A percentile compares a stretch with the other conserved stretches of the same genome.
These are phyloP conservation scores for Phytophthora hibernalis DNA, from an alignment of 352 stramenopile genomes.

Conservation along the genomic window DNA sequence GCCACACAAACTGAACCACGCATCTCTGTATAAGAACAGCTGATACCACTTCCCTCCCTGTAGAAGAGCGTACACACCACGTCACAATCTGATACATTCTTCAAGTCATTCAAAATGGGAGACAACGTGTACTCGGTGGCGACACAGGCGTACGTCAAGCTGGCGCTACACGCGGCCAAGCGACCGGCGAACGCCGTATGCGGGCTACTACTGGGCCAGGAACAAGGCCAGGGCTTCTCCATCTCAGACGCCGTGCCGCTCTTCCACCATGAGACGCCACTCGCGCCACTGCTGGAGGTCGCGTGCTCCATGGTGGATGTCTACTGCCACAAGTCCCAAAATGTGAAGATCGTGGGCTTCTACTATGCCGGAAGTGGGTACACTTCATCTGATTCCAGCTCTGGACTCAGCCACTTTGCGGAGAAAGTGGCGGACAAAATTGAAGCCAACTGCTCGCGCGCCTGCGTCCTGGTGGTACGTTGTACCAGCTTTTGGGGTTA, in stretches of 20 bases:
- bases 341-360: conserved; percentile 70
- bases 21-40: conserved; percentile 31
- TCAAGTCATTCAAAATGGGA: conserved; percentile 41
- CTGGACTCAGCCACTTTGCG: conserved; percentile 55
- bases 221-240: conserved; percentile 51
- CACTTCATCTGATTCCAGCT: conserved; percentile 37
- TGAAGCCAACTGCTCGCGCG: conserved; percentile 67
- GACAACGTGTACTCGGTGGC: conserved; percentile 63
- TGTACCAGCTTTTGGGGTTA: not conserved
- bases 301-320: conserved; percentile 75
- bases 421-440: conserved; percentile 79
- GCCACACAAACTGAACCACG: conserved; percentile 29
- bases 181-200: conserved; percentile 51
- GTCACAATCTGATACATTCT: conserved; percentile 19
- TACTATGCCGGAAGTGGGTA: conserved; percentile 60
- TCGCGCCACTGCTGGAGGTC: conserved; percentile 70
- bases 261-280: conserved; percentile 79
- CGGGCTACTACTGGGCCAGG: conserved; percentile 68
- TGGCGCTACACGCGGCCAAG: conserved; percentile 78
- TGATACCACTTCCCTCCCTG: conserved; percentile 8
- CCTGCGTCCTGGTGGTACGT: conserved; percentile 70
- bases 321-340: conserved; percentile 45
- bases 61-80: conserved; percentile 25
- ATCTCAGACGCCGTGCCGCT: conserved; percentile 75
- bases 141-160: conserved; percentile 74